Conservation (phyloP, 257 asterid genomes). For the Primulina eburnea region DNA sequence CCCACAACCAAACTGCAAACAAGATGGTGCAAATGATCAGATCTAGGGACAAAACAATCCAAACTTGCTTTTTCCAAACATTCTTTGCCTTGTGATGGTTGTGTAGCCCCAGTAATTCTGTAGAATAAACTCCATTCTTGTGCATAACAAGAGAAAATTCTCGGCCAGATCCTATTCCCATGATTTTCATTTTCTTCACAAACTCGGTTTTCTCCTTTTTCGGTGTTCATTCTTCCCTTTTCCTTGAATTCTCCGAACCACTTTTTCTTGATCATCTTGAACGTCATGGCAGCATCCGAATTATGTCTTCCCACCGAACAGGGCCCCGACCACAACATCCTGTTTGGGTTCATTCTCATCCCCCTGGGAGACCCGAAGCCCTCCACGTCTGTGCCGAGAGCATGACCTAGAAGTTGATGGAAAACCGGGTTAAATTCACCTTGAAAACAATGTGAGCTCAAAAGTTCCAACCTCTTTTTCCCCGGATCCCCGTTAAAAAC, state of each 20-base stretch:
- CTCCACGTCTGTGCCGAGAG: constrained; percentile 13
- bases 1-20: constrained; percentile 6
- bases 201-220: constrained; percentile 16
- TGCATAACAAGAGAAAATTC: constrained; percentile 41
- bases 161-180: constrained; percentile 17
- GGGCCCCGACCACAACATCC: not conserved
- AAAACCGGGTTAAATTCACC: constrained; percentile 53
- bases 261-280: constrained; percentile 34
- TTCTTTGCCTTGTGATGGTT: constrained; percentile 39
- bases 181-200: constrained; percentile 8
- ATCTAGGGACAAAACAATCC: constrained; percentile 39
- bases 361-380: not conserved
- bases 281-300: constrained; percentile 20
- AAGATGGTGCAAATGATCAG: not conserved
- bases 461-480: constrained; percentile 32
- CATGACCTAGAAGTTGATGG: constrained; percentile 34
- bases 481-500: constrained; percentile 18
- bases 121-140: constrained; percentile 29
- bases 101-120: constrained; percentile 28
- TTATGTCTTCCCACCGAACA: not conserved
- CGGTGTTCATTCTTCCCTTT: not conserved
- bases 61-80: constrained; percentile 55
- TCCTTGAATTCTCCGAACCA: constrained; percentile 22
- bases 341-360: constrained; percentile 2
- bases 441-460: constrained; percentile 46